phyloP scores from a whole-genome alignment of 768 basidiomycete species.

The Tylopilus rubrobrunneus region DNA sequence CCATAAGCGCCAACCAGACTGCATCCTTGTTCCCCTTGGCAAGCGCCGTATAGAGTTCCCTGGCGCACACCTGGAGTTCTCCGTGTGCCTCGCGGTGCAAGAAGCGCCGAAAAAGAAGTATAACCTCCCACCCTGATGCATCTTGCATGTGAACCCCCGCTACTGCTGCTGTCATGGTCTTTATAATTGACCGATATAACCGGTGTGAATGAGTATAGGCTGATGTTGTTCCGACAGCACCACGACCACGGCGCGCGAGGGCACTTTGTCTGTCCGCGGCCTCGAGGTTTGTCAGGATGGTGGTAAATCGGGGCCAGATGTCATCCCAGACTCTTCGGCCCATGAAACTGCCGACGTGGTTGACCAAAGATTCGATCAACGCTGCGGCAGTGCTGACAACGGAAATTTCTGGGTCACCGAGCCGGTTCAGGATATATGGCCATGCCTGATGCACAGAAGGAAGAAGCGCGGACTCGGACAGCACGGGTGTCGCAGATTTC shows the following conservation, averaged over 20 bases:
- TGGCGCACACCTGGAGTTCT: slow-evolving; percentile 69
- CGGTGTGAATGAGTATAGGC: slow-evolving; percentile 81
- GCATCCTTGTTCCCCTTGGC: slow-evolving; percentile 67
- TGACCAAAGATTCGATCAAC: slow-evolving; percentile 68
- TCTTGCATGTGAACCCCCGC: slow-evolving; percentile 69
- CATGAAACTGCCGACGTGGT: slow-evolving; percentile 82
- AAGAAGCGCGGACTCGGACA: slow-evolving; percentile 70
- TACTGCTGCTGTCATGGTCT: slow-evolving; percentile 66
- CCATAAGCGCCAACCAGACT: slow-evolving; percentile 74
- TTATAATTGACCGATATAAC: slow-evolving; percentile 70
- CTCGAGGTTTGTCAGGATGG: slow-evolving; percentile 57
- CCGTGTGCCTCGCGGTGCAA: slow-evolving; percentile 61
- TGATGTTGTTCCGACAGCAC: slow-evolving; percentile 57
- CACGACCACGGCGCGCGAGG: slow-evolving; percentile 51
- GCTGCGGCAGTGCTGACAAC: slow-evolving; percentile 75
- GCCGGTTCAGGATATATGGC: slow-evolving; percentile 89
- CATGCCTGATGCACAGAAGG: slow-evolving; percentile 86
- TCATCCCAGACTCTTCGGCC: slow-evolving; percentile 83
- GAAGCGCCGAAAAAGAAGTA: slow-evolving; percentile 74
- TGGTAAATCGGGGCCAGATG: slow-evolving; percentile 81
- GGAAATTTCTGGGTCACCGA: slow-evolving; percentile 68
- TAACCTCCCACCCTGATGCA: slow-evolving; percentile 74
- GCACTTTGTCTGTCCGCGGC: slow-evolving; percentile 65
- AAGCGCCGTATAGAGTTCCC: slow-evolving; percentile 60
- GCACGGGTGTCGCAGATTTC: slow-evolving; percentile 66